Evolutionary conservation across 352 stramenopile genomes (phyloP).

Genomic region (Globisporangium paddicum): DNA sequence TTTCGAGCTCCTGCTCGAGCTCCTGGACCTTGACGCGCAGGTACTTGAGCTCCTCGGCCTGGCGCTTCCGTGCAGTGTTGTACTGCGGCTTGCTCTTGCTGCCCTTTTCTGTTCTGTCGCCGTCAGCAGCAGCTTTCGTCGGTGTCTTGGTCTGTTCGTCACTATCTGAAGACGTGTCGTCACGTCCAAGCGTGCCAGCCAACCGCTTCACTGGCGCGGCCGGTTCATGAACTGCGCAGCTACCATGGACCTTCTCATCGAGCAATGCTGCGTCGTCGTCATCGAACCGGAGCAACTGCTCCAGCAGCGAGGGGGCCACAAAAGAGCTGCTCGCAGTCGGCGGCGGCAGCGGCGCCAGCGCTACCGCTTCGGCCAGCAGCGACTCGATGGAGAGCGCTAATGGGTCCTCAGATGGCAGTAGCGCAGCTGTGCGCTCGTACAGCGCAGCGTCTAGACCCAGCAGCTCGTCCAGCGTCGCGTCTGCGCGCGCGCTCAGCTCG

Average conservation of each 20-base stretch:
- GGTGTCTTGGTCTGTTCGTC: background rate
- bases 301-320: background rate
- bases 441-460: background rate
- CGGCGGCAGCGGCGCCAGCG: background rate
- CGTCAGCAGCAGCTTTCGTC: background rate
- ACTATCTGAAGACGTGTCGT: background rate
- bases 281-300: background rate
- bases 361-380: background rate
- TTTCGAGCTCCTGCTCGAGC: slow-evolving; percentile 16
- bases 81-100: background rate
- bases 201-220: no score
- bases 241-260: background rate
- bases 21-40: slow-evolving; percentile 39
- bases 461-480: slow-evolving; percentile 1
- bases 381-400: background rate
- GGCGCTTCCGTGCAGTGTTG: slow-evolving; percentile 12
- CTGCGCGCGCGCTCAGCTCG: background rate
- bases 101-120: background rate
- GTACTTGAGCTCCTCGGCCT: slow-evolving; percentile 39
- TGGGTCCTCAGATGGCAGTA: background rate
- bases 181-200: background rate
- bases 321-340: background rate
- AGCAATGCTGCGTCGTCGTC: background rate
- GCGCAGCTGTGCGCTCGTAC: background rate
- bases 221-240: background rate